Evolutionary conservation across 1,284 basidiomycete genomes (phyloP).

Genomic region (Trichosporon faecale): DNA sequence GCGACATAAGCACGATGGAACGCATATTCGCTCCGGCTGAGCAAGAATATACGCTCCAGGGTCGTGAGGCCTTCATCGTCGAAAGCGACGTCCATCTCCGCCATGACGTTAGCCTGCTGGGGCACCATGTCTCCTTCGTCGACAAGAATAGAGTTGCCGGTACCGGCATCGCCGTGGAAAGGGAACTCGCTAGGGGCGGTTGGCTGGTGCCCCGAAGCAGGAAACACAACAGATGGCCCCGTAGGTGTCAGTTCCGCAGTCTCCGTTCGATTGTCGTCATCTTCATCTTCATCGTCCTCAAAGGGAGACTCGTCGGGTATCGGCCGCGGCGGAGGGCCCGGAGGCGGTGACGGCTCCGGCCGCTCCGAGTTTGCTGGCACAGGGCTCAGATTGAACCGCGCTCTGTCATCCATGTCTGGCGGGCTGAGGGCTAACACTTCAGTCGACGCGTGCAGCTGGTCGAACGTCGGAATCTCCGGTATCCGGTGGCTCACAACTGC

Average conservation of each 20-base stretch:
- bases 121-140: slow-evolving; percentile 48
- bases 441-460: not conserved
- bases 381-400: not conserved
- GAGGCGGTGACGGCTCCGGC: not conserved
- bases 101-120: slow-evolving; percentile 18
- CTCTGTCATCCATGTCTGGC: not conserved
- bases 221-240: not conserved
- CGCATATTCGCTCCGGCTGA: slow-evolving; percentile 76
- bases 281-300: slow-evolving; percentile 20
- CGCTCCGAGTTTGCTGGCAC: not conserved
- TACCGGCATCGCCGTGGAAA: not conserved
- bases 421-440: not conserved
- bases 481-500: not conserved
- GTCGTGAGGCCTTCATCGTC: slow-evolving; percentile 69
- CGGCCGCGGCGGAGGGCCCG: not conserved
- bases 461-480: slow-evolving; percentile 1
- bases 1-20: slow-evolving; percentile 85
- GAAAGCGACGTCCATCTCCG: slow-evolving; percentile 49
- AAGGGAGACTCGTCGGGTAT: slow-evolving; percentile 19
- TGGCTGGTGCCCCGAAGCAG: not conserved
- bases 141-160: slow-evolving; percentile 21
- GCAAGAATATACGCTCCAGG: slow-evolving; percentile 91
- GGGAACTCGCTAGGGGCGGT: slow-evolving; percentile 4
- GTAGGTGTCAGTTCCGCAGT: not conserved
- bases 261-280: not conserved